phyloP scores from a whole-genome alignment of 108 stramenopile species.

The Licmophora abbreviata region DNA sequence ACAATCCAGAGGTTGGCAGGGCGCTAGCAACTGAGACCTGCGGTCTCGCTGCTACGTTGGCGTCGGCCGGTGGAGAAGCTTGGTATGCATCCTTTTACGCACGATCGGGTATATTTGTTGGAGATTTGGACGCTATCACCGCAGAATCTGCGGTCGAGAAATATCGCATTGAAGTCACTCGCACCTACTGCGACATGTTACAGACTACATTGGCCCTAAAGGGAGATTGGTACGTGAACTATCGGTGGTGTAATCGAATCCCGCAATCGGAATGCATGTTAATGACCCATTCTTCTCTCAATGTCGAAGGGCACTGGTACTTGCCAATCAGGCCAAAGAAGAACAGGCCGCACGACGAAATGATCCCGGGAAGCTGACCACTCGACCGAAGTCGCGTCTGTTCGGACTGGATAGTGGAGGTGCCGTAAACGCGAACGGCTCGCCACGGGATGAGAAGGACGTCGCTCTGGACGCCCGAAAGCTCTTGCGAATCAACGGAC shows the following conservation, averaged over 20 bases:
- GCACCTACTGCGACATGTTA: constrained; percentile 66
- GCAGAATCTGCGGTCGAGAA: constrained; percentile 79
- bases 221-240: constrained; percentile 37
- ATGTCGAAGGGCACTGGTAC: constrained; percentile 26
- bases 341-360: constrained; percentile 37
- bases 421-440: constrained; percentile 74
- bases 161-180: constrained; percentile 66
- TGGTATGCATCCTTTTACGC: constrained; percentile 75
- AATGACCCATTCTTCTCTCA: not conserved
- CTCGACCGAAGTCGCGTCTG: constrained; percentile 38
- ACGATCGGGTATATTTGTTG: constrained; percentile 77
- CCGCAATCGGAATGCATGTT: no score
- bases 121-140: constrained; percentile 65
- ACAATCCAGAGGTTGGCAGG: constrained; percentile 31
- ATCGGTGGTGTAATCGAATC: not conserved
- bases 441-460: constrained; percentile 31
- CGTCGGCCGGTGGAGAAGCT: constrained; percentile 39
- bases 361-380: constrained; percentile 24
- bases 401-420: constrained; percentile 25
- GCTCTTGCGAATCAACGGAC: constrained; percentile 60
- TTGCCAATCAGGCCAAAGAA: constrained; percentile 62
- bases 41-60: constrained; percentile 43
- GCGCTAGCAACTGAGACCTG: constrained; percentile 44
- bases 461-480: constrained; percentile 65
- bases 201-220: constrained; percentile 67